These are phyloP conservation scores for Phlegmacium glaucopus DNA, from an alignment of 768 basidiomycete species.

Conservation along the genomic window DNA sequence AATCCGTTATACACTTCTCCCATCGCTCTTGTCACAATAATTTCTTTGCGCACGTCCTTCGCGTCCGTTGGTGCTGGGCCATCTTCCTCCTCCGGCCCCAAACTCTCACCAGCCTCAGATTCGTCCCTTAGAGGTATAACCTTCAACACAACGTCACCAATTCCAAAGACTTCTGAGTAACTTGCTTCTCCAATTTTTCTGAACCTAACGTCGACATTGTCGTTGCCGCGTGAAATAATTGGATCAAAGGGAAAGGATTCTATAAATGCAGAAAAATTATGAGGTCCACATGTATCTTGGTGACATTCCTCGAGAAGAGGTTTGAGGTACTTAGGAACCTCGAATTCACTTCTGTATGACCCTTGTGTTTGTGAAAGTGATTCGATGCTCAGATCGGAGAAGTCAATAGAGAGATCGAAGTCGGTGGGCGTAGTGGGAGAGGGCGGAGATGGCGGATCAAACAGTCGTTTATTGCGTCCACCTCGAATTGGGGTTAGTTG, in stretches of 20 bases:
- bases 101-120: slow-evolving; percentile 11
- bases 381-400: slow-evolving; percentile 39
- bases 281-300: slow-evolving; percentile 55
- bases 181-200: slow-evolving; percentile 94
- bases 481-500: slow-evolving; percentile 68
- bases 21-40: slow-evolving; percentile 72
- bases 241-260: slow-evolving; percentile 76
- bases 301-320: slow-evolving; percentile 71
- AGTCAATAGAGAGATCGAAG: slow-evolving; percentile 50
- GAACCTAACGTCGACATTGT: slow-evolving; percentile 37
- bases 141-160: slow-evolving; percentile 87
- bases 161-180: slow-evolving; percentile 94
- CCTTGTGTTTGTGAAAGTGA: slow-evolving; percentile 20
- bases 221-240: slow-evolving; percentile 36
- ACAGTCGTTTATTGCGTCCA: slow-evolving; percentile 31
- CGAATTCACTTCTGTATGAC: slow-evolving; percentile 19
- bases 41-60: slow-evolving; percentile 76
- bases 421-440: slow-evolving; percentile 54
- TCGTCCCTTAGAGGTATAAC: slow-evolving; percentile 75
- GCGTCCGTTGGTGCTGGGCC: slow-evolving; percentile 70
- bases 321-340: slow-evolving; percentile 50
- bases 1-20: slow-evolving; percentile 77
- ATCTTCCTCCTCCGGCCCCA: slow-evolving; percentile 36
- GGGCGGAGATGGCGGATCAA: slow-evolving; percentile 48
- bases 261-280: slow-evolving; percentile 83